phyloP scores from a whole-genome alignment of 2,329 filamentous ascomycete species.

The Neonectria coccinea region DNA sequence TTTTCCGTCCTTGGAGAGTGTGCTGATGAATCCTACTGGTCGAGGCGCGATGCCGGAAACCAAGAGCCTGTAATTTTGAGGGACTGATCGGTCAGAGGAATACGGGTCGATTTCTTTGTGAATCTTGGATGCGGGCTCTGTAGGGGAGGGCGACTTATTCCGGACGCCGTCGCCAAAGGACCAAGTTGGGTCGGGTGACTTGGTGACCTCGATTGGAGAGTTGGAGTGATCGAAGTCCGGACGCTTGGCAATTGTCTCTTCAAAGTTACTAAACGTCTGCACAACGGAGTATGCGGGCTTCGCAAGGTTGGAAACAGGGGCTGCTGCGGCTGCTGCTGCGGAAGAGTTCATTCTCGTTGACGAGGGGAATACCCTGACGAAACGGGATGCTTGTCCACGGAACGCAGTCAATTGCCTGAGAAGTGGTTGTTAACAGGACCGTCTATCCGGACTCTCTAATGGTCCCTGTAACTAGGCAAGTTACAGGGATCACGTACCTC shows the following conservation, averaged over 20 bases:
- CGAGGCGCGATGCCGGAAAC: conserved; percentile 84
- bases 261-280: conserved; percentile 39
- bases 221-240: conserved; percentile 42
- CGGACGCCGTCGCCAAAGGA: conserved; percentile 54
- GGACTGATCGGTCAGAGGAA: conserved; percentile 72
- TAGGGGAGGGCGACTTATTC: conserved; percentile 23
- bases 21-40: conserved; percentile 74
- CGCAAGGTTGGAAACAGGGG: neutral
- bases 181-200: conserved; percentile 60
- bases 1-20: conserved; percentile 66
- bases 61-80: conserved; percentile 87
- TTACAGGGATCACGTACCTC: conserved; percentile 1
- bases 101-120: conserved; percentile 85
- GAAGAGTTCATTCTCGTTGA: conserved; percentile 31
- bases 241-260: conserved; percentile 38
- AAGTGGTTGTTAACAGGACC: conserved; percentile 5
- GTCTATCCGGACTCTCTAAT: neutral
- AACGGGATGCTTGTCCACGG: neutral
- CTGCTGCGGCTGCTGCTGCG: conserved; percentile 22
- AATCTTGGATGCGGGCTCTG: conserved; percentile 43
- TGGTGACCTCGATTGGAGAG: conserved; percentile 43
- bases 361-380: neutral
- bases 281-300: conserved; percentile 43
- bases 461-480: too few relatives aligned
- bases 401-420: conserved; percentile 14